phyloP scores from a whole-genome alignment of 192 early-diverging fungal genomes.

The Coemansia erecta region DNA sequence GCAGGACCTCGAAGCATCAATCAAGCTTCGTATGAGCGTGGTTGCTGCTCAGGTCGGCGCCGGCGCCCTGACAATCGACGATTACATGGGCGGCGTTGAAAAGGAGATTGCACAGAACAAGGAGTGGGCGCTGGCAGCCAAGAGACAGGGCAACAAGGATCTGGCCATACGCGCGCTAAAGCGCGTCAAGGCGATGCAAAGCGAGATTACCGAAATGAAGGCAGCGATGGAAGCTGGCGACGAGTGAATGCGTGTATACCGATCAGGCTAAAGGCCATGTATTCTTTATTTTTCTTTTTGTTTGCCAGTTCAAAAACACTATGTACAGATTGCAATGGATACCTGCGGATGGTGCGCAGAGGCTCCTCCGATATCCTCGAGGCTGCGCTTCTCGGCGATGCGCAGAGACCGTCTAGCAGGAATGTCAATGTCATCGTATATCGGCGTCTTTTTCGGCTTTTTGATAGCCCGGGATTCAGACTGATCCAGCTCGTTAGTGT shows the following conservation, averaged over 20 bases:
- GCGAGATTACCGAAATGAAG: constrained; percentile 41
- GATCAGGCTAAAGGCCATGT: not conserved
- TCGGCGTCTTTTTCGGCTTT: constrained; percentile 3
- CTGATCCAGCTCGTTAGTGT: not conserved
- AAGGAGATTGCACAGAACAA: constrained; percentile 21
- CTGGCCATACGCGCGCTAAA: constrained; percentile 40
- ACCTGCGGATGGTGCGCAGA: not conserved
- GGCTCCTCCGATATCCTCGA: not conserved
- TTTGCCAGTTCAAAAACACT: not conserved
- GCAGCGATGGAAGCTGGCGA: constrained; percentile 28
- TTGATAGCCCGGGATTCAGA: not conserved
- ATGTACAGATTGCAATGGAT: constrained; percentile 28
- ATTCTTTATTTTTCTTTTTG: too few relatives aligned
- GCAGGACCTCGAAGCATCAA: constrained; percentile 31
- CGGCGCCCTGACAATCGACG: constrained; percentile 31
- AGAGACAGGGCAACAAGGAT: constrained; percentile 27
- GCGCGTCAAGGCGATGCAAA: constrained; percentile 46
- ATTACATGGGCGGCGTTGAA: constrained; percentile 34
- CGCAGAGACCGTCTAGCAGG: constrained; percentile 21
- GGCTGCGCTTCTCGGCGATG: constrained; percentile 21
- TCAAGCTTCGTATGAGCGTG: constrained; percentile 47
- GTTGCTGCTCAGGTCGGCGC: constrained; percentile 45
- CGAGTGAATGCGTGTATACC: not conserved
- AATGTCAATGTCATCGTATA: not conserved
- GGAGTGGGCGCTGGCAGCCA: constrained; percentile 43